Base-by-base conservation (phyloP, 176 grass and related monocot genomes). In the Pharus latifolius region DNA sequence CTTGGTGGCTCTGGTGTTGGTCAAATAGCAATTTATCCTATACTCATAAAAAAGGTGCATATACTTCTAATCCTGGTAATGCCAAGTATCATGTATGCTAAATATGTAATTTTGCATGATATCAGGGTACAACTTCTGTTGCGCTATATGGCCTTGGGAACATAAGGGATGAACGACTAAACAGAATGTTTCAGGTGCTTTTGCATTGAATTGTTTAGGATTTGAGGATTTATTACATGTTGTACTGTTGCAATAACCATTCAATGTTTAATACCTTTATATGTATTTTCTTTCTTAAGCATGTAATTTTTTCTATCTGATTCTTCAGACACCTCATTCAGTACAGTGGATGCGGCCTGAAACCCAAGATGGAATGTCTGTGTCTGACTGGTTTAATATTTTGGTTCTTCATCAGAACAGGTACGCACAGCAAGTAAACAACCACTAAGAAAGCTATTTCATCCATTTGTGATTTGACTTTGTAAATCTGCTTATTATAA, bases 361-460 rank as follows among this genome's bases (percentile, higher is more conserved):
- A 91, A 72, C 45, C 59, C 87, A 81, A 86, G 95, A 99, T 62
- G 87, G 63, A 65, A 78, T 65, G 44, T 69, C 82, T 34, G 61
- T 79, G 19, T 94, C 90, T 66, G 84, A 89, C 41, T 99, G 95
- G 90, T 99, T 94, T 63, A 99, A 91, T 58, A 99, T 94, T 67
- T 81, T 94, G 40, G 87, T 99, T 83, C 95, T 98, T 78, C 95
- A 99, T 79, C 95, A 99, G 60, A 99, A 99, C 54, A 99, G 87
- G 90, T 96, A 31, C 31, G 20, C 13, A 10, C 6, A 60, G 3
- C 24, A 65, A 60, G 33, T 84, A 14, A 66, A 66, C 22, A 27
- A 7, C 11, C 51, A 31, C 18, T 16, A 52, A 50, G 14, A 0
- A 49, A 38, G 25, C 33, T 38, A 44, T 3, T 51, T 54, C 35